Conservation (phyloP, 2,329 filamentous ascomycete genomes). For the Drechmeria coniospora region DNA sequence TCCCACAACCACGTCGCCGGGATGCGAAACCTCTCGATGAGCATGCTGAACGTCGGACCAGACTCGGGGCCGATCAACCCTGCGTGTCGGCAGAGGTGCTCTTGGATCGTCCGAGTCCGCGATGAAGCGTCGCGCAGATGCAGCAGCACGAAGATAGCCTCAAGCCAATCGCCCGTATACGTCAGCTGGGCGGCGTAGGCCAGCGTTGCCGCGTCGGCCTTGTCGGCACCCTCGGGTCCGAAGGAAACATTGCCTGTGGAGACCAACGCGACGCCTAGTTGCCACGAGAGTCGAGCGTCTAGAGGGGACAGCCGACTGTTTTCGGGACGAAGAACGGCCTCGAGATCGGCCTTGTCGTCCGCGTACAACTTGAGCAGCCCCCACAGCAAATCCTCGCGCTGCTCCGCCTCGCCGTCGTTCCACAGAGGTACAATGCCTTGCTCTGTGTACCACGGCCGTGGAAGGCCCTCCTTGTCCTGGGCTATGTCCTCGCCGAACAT, state of each 20-base stretch:
- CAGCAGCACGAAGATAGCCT: conserved; percentile 61
- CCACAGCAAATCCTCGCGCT: conserved; percentile 69
- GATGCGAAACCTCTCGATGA: conserved; percentile 52
- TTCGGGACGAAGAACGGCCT: conserved; percentile 59
- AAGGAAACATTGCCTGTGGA: conserved; percentile 35
- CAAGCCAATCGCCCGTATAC: conserved; percentile 49
- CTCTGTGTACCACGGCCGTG: conserved; percentile 56
- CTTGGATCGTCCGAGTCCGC: conserved; percentile 52
- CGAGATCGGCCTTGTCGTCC: conserved; percentile 39
- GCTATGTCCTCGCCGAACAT: conserved; percentile 60
- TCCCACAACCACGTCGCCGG: conserved; percentile 72
- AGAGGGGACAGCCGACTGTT: conserved; percentile 62
- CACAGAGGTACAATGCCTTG: conserved; percentile 42
- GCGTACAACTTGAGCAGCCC: conserved; percentile 72
- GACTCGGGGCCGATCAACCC: conserved; percentile 45
- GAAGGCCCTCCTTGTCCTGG: conserved; percentile 54
- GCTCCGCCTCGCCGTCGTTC: conserved; percentile 40
- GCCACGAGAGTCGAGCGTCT: conserved; percentile 68
- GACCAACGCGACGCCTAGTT: conserved; percentile 56
- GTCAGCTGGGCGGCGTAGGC: conserved; percentile 51
- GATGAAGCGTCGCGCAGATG: conserved; percentile 51
- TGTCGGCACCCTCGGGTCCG: conserved; percentile 36
- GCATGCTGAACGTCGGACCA: conserved; percentile 37
- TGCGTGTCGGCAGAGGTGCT: conserved; percentile 60
- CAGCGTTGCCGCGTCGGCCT: conserved; percentile 50